Percentiles rank a stretch among this genome's conserved stretches.
phyloP scores from a whole-genome alignment of 768 basidiomycete species.

The Pisolithus orientalis region DNA sequence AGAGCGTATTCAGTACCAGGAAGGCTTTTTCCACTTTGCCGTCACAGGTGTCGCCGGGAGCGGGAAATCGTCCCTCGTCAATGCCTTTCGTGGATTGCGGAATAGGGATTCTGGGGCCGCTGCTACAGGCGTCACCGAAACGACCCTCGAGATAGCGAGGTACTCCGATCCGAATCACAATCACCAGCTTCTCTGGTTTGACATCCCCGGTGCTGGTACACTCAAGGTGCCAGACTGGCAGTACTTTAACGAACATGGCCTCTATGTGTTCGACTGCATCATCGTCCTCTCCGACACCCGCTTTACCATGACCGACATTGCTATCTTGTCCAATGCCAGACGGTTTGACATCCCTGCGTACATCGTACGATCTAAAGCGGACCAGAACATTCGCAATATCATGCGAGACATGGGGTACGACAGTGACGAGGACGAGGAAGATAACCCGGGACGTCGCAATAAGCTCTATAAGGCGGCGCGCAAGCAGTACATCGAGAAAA shows the following conservation, averaged over 20 bases:
- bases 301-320: constrained; percentile 31
- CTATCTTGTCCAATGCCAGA: constrained; percentile 27
- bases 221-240: constrained; percentile 30
- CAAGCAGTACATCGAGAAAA: constrained; percentile 22
- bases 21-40: constrained; percentile 25
- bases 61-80: constrained; percentile 28
- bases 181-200: constrained; percentile 28
- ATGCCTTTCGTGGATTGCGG: constrained; percentile 26
- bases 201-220: constrained; percentile 33
- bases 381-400: constrained; percentile 25
- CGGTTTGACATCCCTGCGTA: constrained; percentile 30
- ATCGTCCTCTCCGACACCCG: constrained; percentile 31
- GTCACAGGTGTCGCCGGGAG: constrained; percentile 24
- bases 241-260: constrained; percentile 33
- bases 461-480: constrained; percentile 18
- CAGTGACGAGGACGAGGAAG: constrained; percentile 13
- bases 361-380: constrained; percentile 33
- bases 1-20: constrained; percentile 19
- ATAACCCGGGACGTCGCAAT: constrained; percentile 8
- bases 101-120: constrained; percentile 23
- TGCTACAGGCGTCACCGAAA: constrained; percentile 27
- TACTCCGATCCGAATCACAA: constrained; percentile 23
- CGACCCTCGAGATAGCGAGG: constrained; percentile 23
- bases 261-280: constrained; percentile 32
- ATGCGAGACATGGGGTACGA: constrained; percentile 23